Percentiles rank a stretch among this genome's conserved stretches.
These are phyloP conservation scores for Mycena galericulata DNA, from an alignment of 768 basidiomycete species.

Conservation along the genomic window DNA sequence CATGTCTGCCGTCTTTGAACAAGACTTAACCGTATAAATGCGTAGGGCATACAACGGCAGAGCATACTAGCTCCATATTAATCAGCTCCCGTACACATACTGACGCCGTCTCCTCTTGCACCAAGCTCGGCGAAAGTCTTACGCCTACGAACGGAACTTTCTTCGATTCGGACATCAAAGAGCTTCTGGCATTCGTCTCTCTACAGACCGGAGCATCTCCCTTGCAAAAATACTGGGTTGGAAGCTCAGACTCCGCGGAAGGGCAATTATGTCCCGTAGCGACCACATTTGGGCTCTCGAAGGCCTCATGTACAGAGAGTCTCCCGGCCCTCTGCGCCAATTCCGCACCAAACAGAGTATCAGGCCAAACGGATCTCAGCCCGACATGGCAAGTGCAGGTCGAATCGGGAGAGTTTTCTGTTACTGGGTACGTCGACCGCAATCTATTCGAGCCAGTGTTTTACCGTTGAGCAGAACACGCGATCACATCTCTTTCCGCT, in stretches of 20 bases:
- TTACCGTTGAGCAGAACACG: conserved; percentile 38
- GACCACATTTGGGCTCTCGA: conserved; percentile 21
- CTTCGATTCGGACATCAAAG: conserved; percentile 27
- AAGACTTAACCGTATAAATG: too few relatives aligned
- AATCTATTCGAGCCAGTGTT: neutral
- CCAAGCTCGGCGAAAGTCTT: conserved; percentile 27
- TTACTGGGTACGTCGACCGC: conserved; percentile 23
- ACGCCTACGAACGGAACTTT: conserved; percentile 29
- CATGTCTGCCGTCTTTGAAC: neutral
- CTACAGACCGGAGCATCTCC: conserved; percentile 20
- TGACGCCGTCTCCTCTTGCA: conserved; percentile 25
- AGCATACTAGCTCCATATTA: conserved; percentile 30
- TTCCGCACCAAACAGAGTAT: conserved; percentile 31
- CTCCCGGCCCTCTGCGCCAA: conserved; percentile 34
- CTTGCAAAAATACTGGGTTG: conserved; percentile 33
- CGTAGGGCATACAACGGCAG: conserved; percentile 25
- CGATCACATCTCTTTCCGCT: conserved; percentile 62
- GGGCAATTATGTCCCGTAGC: conserved; percentile 20
- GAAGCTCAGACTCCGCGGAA: conserved; percentile 15
- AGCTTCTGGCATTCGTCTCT: conserved; percentile 20
- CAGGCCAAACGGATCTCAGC: conserved; percentile 33
- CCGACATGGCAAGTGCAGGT: conserved; percentile 30
- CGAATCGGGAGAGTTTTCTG: conserved; percentile 17
- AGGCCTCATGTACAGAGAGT: conserved; percentile 11
- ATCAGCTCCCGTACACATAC: conserved; percentile 18